phyloP scores from a whole-genome alignment of 768 basidiomycete species.

The Suillus ampliporus region DNA sequence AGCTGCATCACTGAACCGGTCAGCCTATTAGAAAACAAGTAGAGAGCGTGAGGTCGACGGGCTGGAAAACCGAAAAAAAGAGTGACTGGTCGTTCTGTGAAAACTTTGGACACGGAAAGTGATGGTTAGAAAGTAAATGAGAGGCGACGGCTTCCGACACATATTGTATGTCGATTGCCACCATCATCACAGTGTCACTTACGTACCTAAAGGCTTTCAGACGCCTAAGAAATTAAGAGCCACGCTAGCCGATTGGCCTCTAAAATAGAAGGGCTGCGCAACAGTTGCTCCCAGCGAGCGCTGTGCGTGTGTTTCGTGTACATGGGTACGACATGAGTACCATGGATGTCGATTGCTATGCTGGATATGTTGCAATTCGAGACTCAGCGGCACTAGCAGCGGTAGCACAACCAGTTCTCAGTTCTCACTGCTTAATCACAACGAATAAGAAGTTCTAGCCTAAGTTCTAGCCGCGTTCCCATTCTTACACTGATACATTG shows the following conservation, averaged over 20 bases:
- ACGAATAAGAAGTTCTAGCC: neutral
- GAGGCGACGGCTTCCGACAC: neutral
- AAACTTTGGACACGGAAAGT: conserved; percentile 14
- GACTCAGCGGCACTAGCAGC: neutral
- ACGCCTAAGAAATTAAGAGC: no score
- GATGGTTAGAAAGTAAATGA: conserved; percentile 12
- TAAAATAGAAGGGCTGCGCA: neutral
- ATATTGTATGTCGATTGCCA: neutral
- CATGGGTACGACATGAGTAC: neutral
- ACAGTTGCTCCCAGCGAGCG: no score
- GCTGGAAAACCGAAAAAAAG: conserved; percentile 17
- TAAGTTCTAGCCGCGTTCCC: neutral
- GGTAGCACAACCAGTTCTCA: neutral
- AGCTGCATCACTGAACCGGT: conserved; percentile 26
- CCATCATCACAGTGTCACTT: neutral
- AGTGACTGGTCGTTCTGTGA: conserved; percentile 23
- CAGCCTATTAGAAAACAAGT: conserved; percentile 12
- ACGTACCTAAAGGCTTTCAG: conserved; percentile 5
- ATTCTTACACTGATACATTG: neutral
- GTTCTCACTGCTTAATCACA: neutral
- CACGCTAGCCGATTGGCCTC: neutral
- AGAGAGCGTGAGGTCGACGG: conserved; percentile 12
- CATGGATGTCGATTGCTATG: neutral
- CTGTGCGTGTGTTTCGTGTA: neutral
- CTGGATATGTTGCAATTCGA: no score